Evolutionary conservation across 2,329 filamentous ascomycete species (phyloP).

Genomic region (Penicillium brasilianum): DNA sequence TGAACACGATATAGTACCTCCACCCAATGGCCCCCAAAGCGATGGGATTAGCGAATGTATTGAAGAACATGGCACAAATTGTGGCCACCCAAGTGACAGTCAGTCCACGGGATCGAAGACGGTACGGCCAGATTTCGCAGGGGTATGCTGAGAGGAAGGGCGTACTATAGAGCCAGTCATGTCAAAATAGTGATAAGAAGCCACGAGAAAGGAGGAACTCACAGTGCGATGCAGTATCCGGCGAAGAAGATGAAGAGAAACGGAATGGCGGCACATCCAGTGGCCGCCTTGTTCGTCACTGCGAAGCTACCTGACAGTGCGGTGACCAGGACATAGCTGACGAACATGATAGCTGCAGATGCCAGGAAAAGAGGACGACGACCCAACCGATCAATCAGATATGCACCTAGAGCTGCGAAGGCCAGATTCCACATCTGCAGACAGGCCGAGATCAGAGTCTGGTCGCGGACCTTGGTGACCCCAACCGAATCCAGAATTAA

Average conservation of each 20-base stretch:
- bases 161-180: conserved; percentile 18
- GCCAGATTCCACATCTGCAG: conserved; percentile 25
- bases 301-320: conserved; percentile 33
- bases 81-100: conserved; percentile 25
- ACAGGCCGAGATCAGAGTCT: conserved; percentile 22
- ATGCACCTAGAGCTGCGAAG: conserved; percentile 19
- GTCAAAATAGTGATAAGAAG: neutral
- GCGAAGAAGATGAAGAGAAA: conserved; percentile 38
- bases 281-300: conserved; percentile 10
- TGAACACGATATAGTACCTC: neutral
- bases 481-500: conserved; percentile 19
- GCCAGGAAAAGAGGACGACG: conserved; percentile 19
- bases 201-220: conserved; percentile 7
- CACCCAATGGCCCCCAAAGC: neutral
- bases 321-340: conserved; percentile 28
- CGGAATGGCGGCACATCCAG: conserved; percentile 35
- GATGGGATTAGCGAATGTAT: neutral
- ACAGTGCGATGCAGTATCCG: conserved; percentile 33
- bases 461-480: conserved; percentile 17
- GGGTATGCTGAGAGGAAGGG: conserved; percentile 31
- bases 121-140: conserved; percentile 34
- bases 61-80: neutral
- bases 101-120: conserved; percentile 31
- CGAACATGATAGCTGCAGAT: conserved; percentile 23
- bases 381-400: conserved; percentile 18